Base-by-base conservation (phyloP, 345 rosid species). In the Murraya koenigii region DNA sequence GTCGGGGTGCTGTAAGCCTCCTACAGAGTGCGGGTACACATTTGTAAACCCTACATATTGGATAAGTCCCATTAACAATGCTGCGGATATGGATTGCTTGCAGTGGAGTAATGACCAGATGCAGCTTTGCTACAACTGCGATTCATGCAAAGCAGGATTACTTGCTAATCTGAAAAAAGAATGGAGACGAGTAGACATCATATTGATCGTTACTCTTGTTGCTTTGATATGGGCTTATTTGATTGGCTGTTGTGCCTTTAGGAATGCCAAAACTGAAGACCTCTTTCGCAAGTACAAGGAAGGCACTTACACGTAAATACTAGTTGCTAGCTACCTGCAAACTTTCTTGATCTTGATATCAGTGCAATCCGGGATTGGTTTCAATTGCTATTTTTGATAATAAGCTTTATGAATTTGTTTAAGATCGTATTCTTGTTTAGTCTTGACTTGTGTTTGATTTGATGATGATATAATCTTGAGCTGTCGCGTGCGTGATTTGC, bases 131-230 rank as follows among this genome's bases (percentile, higher is more conserved):
- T 94, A 88, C 81, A 66, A 76, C 69, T 92, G 98, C 65, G 88
- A 92, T 80, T 94, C 98, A 3, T 94, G 98, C 89, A 94, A 94
- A 85, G 98, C 96, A 6, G 98, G 97, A n/a, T 81, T 94, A 74
- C 88, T 94, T 1, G 92, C 88, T 22, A 94, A 87, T 81, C 75
- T 94, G 30, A 91, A 85, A 82, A 86, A 66, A 7, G 96, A 94
- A 72, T 94, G 98, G 96, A 78, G 93, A 72, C 86, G 83, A 75
- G 97, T 92, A 0, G 89, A 92, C 78, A 55, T 91, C 3, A 85
- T 91, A 33, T 78, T 94, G 63, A 62, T 91, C 5, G 60, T 91
- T 20, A 69, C 94, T 28, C 89, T 94, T 0, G 80, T 92, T 6
- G 98, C 89, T 35, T 66, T 94, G 71, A 86, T 91, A 9, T 81